A percentile compares a stretch with the other conserved stretches of the same genome.
These are phyloP conservation scores for California macrophylla DNA, from an alignment of 441 rosid species.

Conservation along the genomic window DNA sequence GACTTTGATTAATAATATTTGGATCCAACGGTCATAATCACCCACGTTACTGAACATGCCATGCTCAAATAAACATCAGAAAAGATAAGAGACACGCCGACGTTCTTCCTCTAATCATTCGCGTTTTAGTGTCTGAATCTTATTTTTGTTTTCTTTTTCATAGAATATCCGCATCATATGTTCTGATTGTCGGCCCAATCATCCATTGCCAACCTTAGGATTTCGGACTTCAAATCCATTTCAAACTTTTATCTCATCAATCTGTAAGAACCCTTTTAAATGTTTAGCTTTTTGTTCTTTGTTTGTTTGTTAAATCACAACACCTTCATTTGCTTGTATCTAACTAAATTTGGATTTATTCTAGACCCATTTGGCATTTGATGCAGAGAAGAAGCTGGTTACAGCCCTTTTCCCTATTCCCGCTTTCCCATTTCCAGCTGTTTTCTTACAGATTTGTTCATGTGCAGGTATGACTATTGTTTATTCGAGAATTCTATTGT, in stretches of 20 bases:
- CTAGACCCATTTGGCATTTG: not conserved
- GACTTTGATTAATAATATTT: too few species aligned
- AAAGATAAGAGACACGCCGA: too few species aligned
- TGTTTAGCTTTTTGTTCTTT: not conserved
- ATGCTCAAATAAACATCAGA: too few species aligned
- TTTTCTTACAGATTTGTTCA: not conserved
- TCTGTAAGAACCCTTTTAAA: not conserved
- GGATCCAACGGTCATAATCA: too few species aligned
- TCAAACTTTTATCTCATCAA: not conserved
- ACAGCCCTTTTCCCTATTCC: not conserved
- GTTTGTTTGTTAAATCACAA: not conserved
- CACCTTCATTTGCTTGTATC: not conserved
- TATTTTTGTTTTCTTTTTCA: too few species aligned
- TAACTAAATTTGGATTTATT: not conserved
- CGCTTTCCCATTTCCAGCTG: not conserved
- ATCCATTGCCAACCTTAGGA: not conserved
- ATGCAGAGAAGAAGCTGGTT: conserved; percentile 16
- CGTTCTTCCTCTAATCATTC: too few species aligned
- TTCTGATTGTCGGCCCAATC: not conserved
- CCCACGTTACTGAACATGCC: too few species aligned
- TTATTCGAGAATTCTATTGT: not conserved
- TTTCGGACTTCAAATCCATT: conserved; percentile 1
- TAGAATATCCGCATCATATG: too few species aligned
- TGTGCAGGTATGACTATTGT: conserved; percentile 4
- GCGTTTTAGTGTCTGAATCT: too few species aligned